Evolutionary conservation across 192 early-diverging fungal genomes (phyloP).

Genomic region (Thamnidium elegans): DNA sequence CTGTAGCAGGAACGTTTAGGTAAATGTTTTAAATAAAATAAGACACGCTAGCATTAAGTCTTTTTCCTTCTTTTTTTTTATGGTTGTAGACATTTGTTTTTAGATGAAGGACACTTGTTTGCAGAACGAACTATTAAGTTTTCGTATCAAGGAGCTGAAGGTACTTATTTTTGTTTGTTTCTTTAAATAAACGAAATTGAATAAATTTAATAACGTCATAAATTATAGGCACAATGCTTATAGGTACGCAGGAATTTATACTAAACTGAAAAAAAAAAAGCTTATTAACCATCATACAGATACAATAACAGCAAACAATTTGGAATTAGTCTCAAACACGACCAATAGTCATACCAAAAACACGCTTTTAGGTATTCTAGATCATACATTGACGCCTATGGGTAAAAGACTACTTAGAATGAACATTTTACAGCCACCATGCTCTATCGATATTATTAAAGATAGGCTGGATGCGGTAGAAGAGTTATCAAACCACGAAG

Average conservation of each 20-base stretch:
- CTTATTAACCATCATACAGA: conserved; percentile 33
- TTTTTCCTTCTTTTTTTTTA: no score
- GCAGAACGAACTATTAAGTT: conserved; percentile 13
- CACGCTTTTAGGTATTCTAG: conserved; percentile 58
- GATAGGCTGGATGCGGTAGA: conserved; percentile 62
- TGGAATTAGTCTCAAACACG: conserved; percentile 60
- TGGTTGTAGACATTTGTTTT: background rate
- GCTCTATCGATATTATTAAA: conserved; percentile 47
- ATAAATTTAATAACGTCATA: background rate
- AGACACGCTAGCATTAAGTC: no score
- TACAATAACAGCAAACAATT: conserved; percentile 52
- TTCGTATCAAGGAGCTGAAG: conserved; percentile 43
- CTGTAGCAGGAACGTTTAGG: conserved; percentile 49
- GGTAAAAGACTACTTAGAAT: conserved; percentile 68
- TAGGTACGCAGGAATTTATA: conserved; percentile 15
- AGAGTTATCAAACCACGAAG: conserved; percentile 44
- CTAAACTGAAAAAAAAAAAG: no score
- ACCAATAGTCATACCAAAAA: conserved; percentile 44
- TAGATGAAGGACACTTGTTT: background rate
- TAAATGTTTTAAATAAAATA: conserved; percentile 17
- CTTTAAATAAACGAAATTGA: background rate
- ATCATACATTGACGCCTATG: conserved; percentile 64
- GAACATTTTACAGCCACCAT: conserved; percentile 75
- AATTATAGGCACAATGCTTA: conserved; percentile 37
- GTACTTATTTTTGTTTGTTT: conserved; percentile 20